Base-by-base conservation (phyloP, 306 rosid species). In the Delonix regia region DNA sequence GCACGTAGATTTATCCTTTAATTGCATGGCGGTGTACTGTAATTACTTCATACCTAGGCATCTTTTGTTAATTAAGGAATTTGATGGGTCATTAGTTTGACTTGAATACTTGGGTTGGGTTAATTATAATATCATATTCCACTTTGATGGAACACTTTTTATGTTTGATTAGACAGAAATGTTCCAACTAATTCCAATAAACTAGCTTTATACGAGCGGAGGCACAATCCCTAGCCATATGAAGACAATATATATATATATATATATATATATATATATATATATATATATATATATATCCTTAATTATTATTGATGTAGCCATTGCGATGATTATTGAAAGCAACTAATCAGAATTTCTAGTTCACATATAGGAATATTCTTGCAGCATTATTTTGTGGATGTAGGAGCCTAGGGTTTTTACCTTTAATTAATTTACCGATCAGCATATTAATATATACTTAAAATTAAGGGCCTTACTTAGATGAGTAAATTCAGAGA, bases 1-100 rank as follows among this genome's bases (percentile, higher is more conserved):
- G 59, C 14, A 83, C 80, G 87, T 84, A 86, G 82, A 71, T 70
- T 79, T 75, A 75, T 83, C 78, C 82, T 71, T 80, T 78, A 69
- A 80, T 83, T 86, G 75, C 85, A 86, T 86, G 87, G 80, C 74
- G 42, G 53, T 80, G 81, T 48, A 47, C 6, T 63, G 72, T 51
- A 62, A 56, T n/a, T 57, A 47, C 62, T 47, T 39, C 59, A 62
- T 33, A 30, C 45, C 75, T 36, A 27, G 39, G 16, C 41, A 28
- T 60, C 22, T 28, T 56, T 4, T 56, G 47, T 36, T 44, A 80
- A 27, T 55, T 75, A 55, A 66, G 61, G 73, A 71, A 71, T 76
- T 75, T 12, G 48, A 47, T 76, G 83, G 76, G 82, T 78, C 82
- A 71, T 73, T 60, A 71, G 77, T 76, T 86, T 86, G 83, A 82